Evolutionary conservation across 352 stramenopile species (phyloP), one percentile per base, ranked within the genome.

Genomic region (Pythium monospermum): DNA sequence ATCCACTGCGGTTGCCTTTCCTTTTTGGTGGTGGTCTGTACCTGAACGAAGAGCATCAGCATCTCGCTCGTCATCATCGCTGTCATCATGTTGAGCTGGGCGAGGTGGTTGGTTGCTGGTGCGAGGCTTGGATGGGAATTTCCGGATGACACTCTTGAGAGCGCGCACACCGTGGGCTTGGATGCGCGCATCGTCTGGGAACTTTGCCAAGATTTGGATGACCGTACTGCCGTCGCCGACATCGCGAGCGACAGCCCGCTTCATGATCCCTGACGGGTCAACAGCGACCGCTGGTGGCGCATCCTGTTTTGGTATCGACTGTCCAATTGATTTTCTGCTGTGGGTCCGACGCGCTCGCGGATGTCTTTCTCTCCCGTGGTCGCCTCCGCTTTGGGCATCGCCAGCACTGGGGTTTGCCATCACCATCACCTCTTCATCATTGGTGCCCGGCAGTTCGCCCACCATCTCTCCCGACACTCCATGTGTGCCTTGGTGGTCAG

Each of bases 141-240:
- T 62, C 1, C 75, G 58, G n/a, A 83, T 53, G 3, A 77, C 53
- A 1, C 57, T 61, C 43, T 77, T 79, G 10, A 80, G 50, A 1
- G 71, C 76, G 16, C 71, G 68, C 2, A 87, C 57, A 0, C 71
- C 71, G 48, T 76, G 71, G 2, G 61, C 61, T 36, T 87, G 73
- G 23, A 85, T 62, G 7, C 69, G 61, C 32, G 49, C 37, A 19
- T 87, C 73, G 3, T 41, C 32, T 25, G 68, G 44, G 36, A 68
- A 86, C 39, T 73, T 78, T 16, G 55, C 59, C 70, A 86, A 81
- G 36, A 59, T 75, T 19, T 67, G 55, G 16, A 82, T 18, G 10
- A 87, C 55, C 0, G 69, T 59, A 5, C 51, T 66, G 0, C 73
- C 68, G 32, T 85, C 63, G 1, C 73, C 71, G 0, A 63, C 42